Conservation (phyloP, 2,329 filamentous ascomycete genomes). For the Hirsutella minnesotensis region DNA sequence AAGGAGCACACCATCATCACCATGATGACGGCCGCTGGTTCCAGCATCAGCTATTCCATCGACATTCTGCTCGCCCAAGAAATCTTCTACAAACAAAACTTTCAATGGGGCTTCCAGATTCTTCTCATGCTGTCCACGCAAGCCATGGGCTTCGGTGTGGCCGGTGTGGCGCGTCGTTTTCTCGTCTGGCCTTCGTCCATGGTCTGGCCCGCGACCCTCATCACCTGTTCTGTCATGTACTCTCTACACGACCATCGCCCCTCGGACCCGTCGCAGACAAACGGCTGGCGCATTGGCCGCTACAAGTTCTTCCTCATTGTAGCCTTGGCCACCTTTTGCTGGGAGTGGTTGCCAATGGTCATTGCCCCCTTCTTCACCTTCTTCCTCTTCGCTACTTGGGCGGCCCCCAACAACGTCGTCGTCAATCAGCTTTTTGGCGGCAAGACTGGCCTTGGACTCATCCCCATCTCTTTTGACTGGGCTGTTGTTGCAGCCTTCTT, state of each 20-base stretch:
- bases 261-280: constrained; percentile 36
- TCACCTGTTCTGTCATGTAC: constrained; percentile 51
- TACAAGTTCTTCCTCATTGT: constrained; percentile 46
- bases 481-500: constrained; percentile 45
- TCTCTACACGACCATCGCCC: constrained; percentile 49
- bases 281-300: constrained; percentile 47
- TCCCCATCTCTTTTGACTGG: constrained; percentile 59
- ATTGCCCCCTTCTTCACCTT: constrained; percentile 46
- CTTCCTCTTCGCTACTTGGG: constrained; percentile 52
- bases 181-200: constrained; percentile 50
- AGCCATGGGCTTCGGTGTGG: constrained; percentile 51
- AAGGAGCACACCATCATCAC: constrained; percentile 38
- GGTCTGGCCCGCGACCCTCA: constrained; percentile 51
- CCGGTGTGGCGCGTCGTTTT: constrained; percentile 46
- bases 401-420: constrained; percentile 45
- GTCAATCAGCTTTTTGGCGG: constrained; percentile 57
- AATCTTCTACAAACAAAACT: constrained; percentile 38
- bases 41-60: constrained; percentile 21
- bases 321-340: constrained; percentile 36
- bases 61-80: constrained; percentile 30
- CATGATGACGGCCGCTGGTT: constrained; percentile 28
- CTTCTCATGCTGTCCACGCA: constrained; percentile 49
- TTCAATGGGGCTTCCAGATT: constrained; percentile 45
- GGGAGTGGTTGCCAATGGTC: constrained; percentile 47
- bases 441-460: constrained; percentile 45